phyloP scores from a whole-genome alignment of 176 grass and related monocot species.

The Avena eriantha region DNA sequence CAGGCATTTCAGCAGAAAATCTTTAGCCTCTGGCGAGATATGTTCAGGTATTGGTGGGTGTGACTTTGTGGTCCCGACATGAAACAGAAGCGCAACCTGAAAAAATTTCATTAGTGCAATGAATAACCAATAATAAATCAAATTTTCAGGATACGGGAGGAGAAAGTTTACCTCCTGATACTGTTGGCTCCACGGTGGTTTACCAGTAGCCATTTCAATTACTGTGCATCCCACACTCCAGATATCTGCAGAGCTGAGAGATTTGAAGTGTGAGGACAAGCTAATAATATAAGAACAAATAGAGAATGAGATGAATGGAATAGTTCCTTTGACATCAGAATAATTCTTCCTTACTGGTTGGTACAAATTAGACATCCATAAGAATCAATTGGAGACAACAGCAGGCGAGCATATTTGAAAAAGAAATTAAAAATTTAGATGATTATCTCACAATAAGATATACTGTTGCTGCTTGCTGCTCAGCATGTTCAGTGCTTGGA shows the following conservation, averaged over 20 bases:
- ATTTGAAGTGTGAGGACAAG: constrained; percentile 27
- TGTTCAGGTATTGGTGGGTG: constrained; percentile 99
- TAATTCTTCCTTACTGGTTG: constrained; percentile 19
- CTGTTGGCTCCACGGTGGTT: constrained; percentile 97
- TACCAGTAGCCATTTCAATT: constrained; percentile 99
- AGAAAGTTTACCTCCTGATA: constrained; percentile 82
- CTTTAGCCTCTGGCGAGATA: constrained; percentile 84
- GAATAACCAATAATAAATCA: constrained; percentile 10
- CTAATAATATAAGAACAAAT: constrained; percentile 41
- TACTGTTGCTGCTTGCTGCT: constrained; percentile 1
- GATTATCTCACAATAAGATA: constrained; percentile 26
- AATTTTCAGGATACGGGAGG: not conserved
- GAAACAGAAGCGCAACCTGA: constrained; percentile 96
- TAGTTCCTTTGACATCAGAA: not conserved
- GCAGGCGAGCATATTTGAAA: not conserved
- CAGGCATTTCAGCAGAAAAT: constrained; percentile 99
- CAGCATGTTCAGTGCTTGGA: constrained; percentile 6
- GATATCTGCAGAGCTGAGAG: constrained; percentile 91
- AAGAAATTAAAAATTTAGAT: not conserved
- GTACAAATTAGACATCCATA: constrained; percentile 33
- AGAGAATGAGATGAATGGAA: constrained; percentile 5
- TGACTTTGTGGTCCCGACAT: constrained; percentile 97
- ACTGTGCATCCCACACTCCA: constrained; percentile 99
- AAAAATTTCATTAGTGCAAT: constrained; percentile 31
- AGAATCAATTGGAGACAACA: constrained; percentile 14